Evolutionary conservation across 1,139 yeast genomes (phyloP), one percentile per base, ranked within the genome.

Genomic region (Pichia cactophila): DNA sequence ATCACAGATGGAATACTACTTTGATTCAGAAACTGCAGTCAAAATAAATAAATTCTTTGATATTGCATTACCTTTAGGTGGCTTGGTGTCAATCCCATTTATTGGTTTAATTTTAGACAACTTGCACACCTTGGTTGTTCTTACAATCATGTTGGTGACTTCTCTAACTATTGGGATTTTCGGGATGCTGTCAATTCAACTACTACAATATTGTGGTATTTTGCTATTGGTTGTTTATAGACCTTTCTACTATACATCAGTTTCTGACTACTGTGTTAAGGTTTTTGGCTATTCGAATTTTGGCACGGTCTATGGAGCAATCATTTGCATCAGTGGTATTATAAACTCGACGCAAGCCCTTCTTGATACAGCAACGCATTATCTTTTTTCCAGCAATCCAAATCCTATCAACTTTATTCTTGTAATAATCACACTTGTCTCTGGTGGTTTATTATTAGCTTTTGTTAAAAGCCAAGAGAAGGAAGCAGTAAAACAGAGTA

Each of bases 271-370:
- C 62, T 79, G 90, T 63, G 95, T 96, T 42, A 90, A 90, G 62
- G 94, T 89, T 23, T 90, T 90, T 70, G 97, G 97, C 0, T 89
- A 86, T 65, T 85, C 81, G 50, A 88, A 95, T 1, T 90, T 90
- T 68, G 96, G 97, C 40, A 83, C 90, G 1, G 81, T 51, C 10
- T 90, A 90, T 63, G 97, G 97, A 0, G 71, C 90, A 11, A 76
- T 88, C 60, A 86, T 88, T 60, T 83, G 90, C 51, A 71, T 86
- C 53, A 79, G 95, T 16, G 97, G 97, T 2, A 58, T 83, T 28
- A 78, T 84, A 65, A 90, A 88, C 65, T 71, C 88, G 56, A 62
- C 78, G 14, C 96, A 87, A 62, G 81, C 85, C 33, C 69, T 72
- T 3, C 68, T 89, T 65, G 97, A 89, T 62, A 71, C 70, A 46